These are phyloP conservation scores for Fusarium oligoseptatum DNA, from an alignment of 2,329 filamentous ascomycete species.

Conservation along the genomic window DNA sequence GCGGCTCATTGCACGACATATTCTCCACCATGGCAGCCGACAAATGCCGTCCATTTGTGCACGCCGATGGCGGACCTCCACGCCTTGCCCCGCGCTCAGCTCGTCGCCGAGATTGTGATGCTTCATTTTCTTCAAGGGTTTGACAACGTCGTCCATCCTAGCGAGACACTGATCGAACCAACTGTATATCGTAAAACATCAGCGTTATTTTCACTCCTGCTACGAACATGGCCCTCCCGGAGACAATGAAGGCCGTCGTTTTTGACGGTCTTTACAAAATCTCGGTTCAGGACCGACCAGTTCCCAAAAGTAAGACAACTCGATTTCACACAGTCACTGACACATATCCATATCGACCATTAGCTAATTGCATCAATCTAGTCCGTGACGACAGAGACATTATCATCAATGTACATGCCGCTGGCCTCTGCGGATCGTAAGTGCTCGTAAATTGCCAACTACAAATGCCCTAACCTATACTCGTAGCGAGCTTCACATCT, in stretches of 20 bases:
- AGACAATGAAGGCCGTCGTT: constrained; percentile 88
- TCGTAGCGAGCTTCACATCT: constrained; percentile 85
- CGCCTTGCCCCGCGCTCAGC: background rate
- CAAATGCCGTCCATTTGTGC: background rate
- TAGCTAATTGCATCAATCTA: constrained; percentile 43
- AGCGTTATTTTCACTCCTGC: background rate
- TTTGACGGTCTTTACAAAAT: constrained; percentile 85
- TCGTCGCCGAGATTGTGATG: background rate
- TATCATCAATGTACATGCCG: constrained; percentile 85
- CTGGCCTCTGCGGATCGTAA: constrained; percentile 90
- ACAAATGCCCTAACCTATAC: constrained; percentile 3
- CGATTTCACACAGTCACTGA: background rate
- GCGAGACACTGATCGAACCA: background rate
- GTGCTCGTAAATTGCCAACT: constrained; percentile 41
- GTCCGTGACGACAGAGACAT: constrained; percentile 80
- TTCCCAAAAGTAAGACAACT: constrained; percentile 70
- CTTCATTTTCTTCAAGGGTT: background rate
- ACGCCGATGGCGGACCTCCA: constrained; percentile 1
- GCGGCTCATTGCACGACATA: background rate
- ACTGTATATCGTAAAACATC: background rate
- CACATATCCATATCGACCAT: background rate
- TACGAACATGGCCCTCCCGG: constrained; percentile 50
- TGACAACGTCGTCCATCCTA: background rate
- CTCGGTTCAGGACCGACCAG: constrained; percentile 81
- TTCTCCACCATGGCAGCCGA: constrained; percentile 1